These are phyloP conservation scores for Leptographium wingfieldii DNA, from an alignment of 2,329 filamentous ascomycete species.

Conservation along the genomic window DNA sequence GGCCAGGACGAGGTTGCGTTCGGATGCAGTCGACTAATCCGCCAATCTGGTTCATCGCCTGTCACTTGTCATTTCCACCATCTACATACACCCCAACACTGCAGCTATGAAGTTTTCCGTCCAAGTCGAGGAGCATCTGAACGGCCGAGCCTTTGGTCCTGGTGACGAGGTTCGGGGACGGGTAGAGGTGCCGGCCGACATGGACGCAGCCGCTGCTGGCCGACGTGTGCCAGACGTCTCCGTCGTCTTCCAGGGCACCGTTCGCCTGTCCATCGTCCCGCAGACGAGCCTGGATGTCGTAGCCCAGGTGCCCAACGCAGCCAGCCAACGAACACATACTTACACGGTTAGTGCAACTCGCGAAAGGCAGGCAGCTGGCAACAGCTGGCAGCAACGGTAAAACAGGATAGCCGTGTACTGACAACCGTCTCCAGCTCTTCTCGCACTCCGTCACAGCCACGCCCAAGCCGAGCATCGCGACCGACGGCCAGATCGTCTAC, in stretches of 20 bases:
- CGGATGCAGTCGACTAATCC: not conserved
- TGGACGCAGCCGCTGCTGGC: no score
- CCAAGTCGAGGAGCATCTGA: not conserved
- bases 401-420: not conserved
- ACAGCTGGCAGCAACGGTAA: not conserved
- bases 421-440: not conserved
- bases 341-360: not conserved
- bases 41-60: not conserved
- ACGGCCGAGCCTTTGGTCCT: constrained; percentile 1
- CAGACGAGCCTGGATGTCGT: not conserved
- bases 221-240: not conserved
- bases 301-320: not conserved
- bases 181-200: constrained; percentile 1
- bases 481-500: not conserved
- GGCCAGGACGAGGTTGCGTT: not conserved
- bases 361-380: no score
- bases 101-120: constrained; percentile 5
- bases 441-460: not conserved
- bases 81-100: no score
- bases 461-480: not conserved
- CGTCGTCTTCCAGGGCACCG: not conserved
- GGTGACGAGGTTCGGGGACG: constrained; percentile 1
- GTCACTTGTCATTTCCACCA: not conserved
- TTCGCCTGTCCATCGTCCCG: not conserved
- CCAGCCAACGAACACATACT: not conserved